Evolutionary conservation across 106 monocot species (phyloP).

Genomic region (Dioscorea zingiberensis): DNA sequence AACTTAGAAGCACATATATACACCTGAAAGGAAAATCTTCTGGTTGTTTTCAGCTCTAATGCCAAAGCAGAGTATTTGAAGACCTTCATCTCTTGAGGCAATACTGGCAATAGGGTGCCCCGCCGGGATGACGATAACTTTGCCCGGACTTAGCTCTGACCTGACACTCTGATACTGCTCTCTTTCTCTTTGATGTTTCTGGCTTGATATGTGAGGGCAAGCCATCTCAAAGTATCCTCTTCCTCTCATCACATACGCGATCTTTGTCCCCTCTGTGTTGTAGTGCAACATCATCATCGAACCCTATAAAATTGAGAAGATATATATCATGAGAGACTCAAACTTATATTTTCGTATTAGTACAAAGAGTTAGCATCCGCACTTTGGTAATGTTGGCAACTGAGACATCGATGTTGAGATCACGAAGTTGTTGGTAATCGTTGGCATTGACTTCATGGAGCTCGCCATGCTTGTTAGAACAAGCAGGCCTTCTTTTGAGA

Average conservation of each 20-base stretch:
- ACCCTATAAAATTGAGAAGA: slow-evolving; percentile 11
- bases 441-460: slow-evolving; percentile 29
- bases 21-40: slow-evolving; percentile 44
- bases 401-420: slow-evolving; percentile 45
- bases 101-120: slow-evolving; percentile 51
- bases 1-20: background rate
- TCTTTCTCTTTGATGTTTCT: background rate
- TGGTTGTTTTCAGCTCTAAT: slow-evolving; percentile 35
- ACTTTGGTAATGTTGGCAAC: slow-evolving; percentile 33
- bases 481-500: slow-evolving; percentile 24
- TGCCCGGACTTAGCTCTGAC: slow-evolving; percentile 13
- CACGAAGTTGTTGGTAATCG: slow-evolving; percentile 40
- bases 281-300: slow-evolving; percentile 60
- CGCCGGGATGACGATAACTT: slow-evolving; percentile 36
- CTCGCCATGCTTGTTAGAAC: slow-evolving; percentile 39
- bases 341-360: too few relatives aligned
- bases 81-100: slow-evolving; percentile 26
- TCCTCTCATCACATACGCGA: slow-evolving; percentile 44
- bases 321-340: too few relatives aligned
- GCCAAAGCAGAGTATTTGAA: slow-evolving; percentile 43
- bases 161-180: slow-evolving; percentile 25
- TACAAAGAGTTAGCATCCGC: too few relatives aligned
- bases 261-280: slow-evolving; percentile 49
- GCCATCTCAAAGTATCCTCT: slow-evolving; percentile 59
- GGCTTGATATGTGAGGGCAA: slow-evolving; percentile 28